phyloP scores from a whole-genome alignment of 192 early-diverging fungal genomes.

The Linnemannia schmuckeri region DNA sequence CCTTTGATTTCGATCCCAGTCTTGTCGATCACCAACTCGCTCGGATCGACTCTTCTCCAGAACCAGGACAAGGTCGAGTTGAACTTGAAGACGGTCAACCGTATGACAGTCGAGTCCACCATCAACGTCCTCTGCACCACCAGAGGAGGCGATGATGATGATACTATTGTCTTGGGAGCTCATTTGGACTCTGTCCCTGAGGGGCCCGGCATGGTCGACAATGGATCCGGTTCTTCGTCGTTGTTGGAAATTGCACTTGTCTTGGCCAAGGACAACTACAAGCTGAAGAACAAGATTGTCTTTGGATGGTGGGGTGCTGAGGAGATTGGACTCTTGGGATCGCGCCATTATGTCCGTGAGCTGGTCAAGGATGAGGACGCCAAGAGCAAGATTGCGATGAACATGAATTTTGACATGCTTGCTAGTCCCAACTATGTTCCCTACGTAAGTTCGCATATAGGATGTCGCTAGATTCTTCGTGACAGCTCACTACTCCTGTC shows the following conservation, averaged over 20 bases:
- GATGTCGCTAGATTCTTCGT: too few species aligned
- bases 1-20: slow-evolving; percentile 72
- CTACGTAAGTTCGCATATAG: slow-evolving; percentile 38
- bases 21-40: slow-evolving; percentile 68
- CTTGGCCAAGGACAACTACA: slow-evolving; percentile 57
- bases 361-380: slow-evolving; percentile 55
- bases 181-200: slow-evolving; percentile 79
- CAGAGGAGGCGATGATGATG: slow-evolving; percentile 57
- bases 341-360: slow-evolving; percentile 69
- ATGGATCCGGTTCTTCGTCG: slow-evolving; percentile 72
- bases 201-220: slow-evolving; percentile 80
- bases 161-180: slow-evolving; percentile 71
- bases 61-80: slow-evolving; percentile 41
- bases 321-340: slow-evolving; percentile 77
- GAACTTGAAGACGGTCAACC: slow-evolving; percentile 63
- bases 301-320: slow-evolving; percentile 85
- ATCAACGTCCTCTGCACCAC: slow-evolving; percentile 74
- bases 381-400: slow-evolving; percentile 66
- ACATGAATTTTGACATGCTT: slow-evolving; percentile 83
- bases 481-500: not conserved
- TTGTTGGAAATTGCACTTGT: slow-evolving; percentile 72
- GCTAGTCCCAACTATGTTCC: slow-evolving; percentile 80
- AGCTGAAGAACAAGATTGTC: slow-evolving; percentile 68
- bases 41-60: slow-evolving; percentile 64
- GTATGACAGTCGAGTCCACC: slow-evolving; percentile 67